Evolutionary conservation across 805 yeast genomes (phyloP), one percentile per base, ranked within the genome.

Genomic region (Brettanomyces bruxellensis): DNA sequence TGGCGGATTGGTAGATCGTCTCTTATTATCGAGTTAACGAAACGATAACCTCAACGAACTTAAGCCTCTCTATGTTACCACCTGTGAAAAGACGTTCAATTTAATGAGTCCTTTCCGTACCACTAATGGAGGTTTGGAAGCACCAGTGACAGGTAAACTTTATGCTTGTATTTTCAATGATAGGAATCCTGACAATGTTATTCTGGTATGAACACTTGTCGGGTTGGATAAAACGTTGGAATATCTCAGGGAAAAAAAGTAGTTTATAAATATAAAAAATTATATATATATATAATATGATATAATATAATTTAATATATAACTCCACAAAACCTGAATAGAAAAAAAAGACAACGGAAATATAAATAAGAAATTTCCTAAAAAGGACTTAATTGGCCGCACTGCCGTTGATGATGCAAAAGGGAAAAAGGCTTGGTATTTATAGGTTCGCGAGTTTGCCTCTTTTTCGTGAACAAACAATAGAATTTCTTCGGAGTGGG

Each of bases 71-170:
- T 7, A 28, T 28, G 11, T 28, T 28, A 28, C 34, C n/a, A 28
- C 14, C 23, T 25, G 12, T 49, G 56, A 52, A 56, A 58, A 55
- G 62, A 56, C 49, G 53, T 39, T 57, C 62, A 58, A 58, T 45
- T 54, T 38, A 58, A 58, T 58, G 62, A 54, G 47, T 57, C 62
- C 59, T 55, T 53, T 51, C 58, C 11, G 32, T 28, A 28, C 32
- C 32, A 28, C 32, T 28, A 28, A 28, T 38, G 40, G 43, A 22
- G 38, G 38, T 22, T 18, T 28, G 32, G 32, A 28, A 28, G 32
- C 32, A 28, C 32, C 9, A 9, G 32, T 28, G 32, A 28, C 32
- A 28, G 32, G 32, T 28, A 28, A 28, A 9, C 32, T 28, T 28
- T 28, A 28, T 28, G 32, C 32, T 28, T 28, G 32, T 28, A 28